Evolutionary conservation across 495 filamentous ascomycete species (phyloP), one percentile per base, ranked within the genome.

Genomic region (Cercophora samala): DNA sequence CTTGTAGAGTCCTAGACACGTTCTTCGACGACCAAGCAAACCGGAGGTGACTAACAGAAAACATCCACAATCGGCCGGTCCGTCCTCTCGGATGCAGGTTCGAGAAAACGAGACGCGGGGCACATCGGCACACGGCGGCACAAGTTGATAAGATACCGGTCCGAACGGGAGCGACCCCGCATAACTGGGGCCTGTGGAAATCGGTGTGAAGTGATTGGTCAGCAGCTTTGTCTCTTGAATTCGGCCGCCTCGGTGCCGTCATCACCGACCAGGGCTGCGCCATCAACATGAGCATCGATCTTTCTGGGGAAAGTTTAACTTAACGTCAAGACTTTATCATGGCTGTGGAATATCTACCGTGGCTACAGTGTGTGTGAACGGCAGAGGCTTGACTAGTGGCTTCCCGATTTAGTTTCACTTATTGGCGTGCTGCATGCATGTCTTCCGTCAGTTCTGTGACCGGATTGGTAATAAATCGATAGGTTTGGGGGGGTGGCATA

Each of bases 221-320:
- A 58, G 37, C 5, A 22, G 29, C 5, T 8, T 29, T 18, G 37
- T 17, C 11, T 23, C 17, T 22, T 22, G n/a, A 63, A 18, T 18
- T 52, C 21, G 24, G 23, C 4, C 8, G 29, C 1, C 58, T 61
- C 18, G 60, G 62, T 74, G 65, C 68, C 70, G 72, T 74, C 72
- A 74, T 74, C 64, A 64, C 61, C 19, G 52, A 46, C 1, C 63
- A 15, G 4, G 61, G 63, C 29, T 59, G 61, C 72, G 66, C 72
- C 66, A 70, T 70, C 60, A 8, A 19, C n/a, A n/a, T n/a, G n/a
- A n/a, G n/a, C n/a, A n/a, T n/a, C n/a, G 29, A 32, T 37, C 8
- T 46, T 9, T 46, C 37, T 46, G 37, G 37, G 37, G 37, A 46
- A 46, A 46, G 37, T 46, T 46, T 46, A 46, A 46, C 37, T 46